Evolutionary conservation across 768 basidiomycete species (phyloP).

Genomic region (Xerocomellus dryophilus): DNA sequence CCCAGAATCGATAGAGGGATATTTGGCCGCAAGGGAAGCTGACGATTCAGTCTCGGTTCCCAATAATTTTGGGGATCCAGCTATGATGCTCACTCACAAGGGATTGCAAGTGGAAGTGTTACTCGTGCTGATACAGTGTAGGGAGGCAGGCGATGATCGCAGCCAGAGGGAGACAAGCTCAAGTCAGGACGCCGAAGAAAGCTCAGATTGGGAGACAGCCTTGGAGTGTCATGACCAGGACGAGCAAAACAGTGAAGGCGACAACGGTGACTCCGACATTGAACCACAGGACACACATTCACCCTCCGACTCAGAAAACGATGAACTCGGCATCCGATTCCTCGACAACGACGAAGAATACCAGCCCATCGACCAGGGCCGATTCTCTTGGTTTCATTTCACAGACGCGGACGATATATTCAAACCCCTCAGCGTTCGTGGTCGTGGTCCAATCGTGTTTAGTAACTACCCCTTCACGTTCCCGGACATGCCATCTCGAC

Average conservation of each 20-base stretch:
- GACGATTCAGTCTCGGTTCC: background rate
- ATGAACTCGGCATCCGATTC: conserved; percentile 1
- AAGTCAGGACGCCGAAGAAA: background rate
- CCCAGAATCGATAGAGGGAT: conserved; percentile 5
- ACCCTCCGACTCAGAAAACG: background rate
- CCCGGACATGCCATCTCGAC: background rate
- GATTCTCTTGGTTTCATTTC: conserved; percentile 6
- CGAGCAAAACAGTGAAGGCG: background rate
- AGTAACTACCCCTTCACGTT: background rate
- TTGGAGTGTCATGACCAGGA: background rate
- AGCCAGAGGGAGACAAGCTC: background rate
- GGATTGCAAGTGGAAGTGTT: conserved; percentile 8
- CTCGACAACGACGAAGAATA: background rate
- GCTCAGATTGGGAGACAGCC: background rate
- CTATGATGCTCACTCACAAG: conserved; percentile 3
- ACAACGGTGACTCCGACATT: background rate
- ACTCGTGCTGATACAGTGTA: conserved; percentile 1
- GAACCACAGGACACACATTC: background rate
- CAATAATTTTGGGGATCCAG: conserved; percentile 5
- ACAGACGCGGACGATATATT: conserved; percentile 1
- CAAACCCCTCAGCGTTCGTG: background rate
- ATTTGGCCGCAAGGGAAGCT: conserved; percentile 6
- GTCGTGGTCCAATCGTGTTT: background rate
- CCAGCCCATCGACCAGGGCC: background rate
- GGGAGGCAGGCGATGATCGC: background rate